Percentiles rank a stretch among this genome's conserved stretches.
These are phyloP conservation scores for Cryptococcus wingfieldii DNA, from an alignment of 1,284 basidiomycete genomes.

Conservation along the genomic window DNA sequence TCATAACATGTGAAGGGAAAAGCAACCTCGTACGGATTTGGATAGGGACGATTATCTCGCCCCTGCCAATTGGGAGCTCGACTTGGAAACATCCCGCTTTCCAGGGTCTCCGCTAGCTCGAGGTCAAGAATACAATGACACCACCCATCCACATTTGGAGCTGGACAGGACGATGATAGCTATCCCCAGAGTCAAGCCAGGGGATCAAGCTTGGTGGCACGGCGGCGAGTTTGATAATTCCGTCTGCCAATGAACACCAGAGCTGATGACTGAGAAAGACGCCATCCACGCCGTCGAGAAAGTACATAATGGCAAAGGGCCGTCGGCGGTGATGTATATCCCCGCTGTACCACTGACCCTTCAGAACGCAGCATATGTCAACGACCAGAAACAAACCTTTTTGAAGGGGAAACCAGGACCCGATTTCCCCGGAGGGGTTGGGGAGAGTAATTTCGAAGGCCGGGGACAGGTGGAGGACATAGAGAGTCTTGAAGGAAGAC, in stretches of 20 bases:
- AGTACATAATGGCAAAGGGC: conserved; percentile 57
- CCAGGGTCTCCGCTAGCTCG: conserved; percentile 61
- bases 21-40: conserved; percentile 10
- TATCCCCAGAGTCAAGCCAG: conserved; percentile 66
- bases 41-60: conserved; percentile 48
- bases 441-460: conserved; percentile 59
- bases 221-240: conserved; percentile 50
- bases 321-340: conserved; percentile 75
- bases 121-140: conserved; percentile 61
- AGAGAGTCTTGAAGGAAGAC: conserved; percentile 51
- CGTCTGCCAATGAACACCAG: background rate
- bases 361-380: conserved; percentile 62
- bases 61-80: conserved; percentile 61
- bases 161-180: conserved; percentile 67
- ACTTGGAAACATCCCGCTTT: conserved; percentile 59
- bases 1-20: conserved; percentile 2
- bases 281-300: conserved; percentile 68
- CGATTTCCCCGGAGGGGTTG: conserved; percentile 71
- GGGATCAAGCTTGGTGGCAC: conserved; percentile 79
- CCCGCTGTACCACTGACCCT: conserved; percentile 67
- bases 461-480: conserved; percentile 54
- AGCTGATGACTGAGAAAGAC: conserved; percentile 49
- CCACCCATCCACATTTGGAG: conserved; percentile 66
- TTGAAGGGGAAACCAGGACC: conserved; percentile 58
- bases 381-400: conserved; percentile 59